Evolutionary conservation across 2,329 filamentous ascomycete genomes (phyloP), one percentile per base, ranked within the genome.

Genomic region (Pseudogymnoascus sp.): DNA sequence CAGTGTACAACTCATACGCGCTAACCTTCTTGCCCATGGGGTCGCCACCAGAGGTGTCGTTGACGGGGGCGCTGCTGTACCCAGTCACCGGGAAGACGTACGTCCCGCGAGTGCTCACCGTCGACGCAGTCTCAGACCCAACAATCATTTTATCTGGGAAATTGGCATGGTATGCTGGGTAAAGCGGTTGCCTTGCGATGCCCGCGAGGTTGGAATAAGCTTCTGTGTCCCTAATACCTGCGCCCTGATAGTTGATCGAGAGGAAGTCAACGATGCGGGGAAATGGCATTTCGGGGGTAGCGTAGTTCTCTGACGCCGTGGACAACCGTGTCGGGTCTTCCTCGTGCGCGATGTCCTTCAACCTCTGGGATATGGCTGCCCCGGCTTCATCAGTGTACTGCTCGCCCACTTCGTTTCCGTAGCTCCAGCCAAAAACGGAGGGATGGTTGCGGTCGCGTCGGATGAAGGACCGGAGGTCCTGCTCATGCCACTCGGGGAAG

Each of bases 201-300:
- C 47, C 72, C 72, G 24, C 75, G 72, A 59, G 74, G 72, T 3
- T 31, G 4, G 26, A 31, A 31, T 53, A 53, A 1, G 47, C 47
- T 6, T 33, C 47, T 1, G 47, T 53, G n/a, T 31, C 47, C 4
- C 47, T n/a, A 7, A 53, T 53, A 0, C 81, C 81, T 61, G 81
- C 79, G 61, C 81, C 82, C 67, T 84, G 81, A 70, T 84, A 85
- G 72, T 84, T 84, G 5, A 84, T 69, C n/a, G 77, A 76, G 14
- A 80, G 70, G 53, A 83, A 72, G 67, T 83, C 81, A 21, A 82
- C 65, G 1, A 74, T 72, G 0, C 68, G 64, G 1, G 78, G 71
- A 33, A 83, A 75, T 0, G 75, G 67, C 47, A 70, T 75, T 33
- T 72, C 71, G 0, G 80, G 74, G 2, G 71, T 67, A 3, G 80